phyloP scores from a whole-genome alignment of 768 basidiomycete genomes.

The Botryobasidium botryosum region DNA sequence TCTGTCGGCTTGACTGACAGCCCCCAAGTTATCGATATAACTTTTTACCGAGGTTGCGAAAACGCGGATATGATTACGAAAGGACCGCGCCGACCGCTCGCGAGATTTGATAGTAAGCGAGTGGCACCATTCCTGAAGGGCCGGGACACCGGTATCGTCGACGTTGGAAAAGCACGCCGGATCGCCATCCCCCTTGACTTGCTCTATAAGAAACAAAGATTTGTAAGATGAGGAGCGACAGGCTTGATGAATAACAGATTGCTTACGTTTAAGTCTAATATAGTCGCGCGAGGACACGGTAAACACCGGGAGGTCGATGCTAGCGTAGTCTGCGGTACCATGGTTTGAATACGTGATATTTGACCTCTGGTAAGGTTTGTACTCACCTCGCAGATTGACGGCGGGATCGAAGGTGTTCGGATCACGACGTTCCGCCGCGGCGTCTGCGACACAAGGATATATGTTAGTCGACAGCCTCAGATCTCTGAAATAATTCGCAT shows the following conservation, averaged over 20 bases:
- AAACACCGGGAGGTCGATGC: conserved; percentile 45
- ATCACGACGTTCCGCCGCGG: conserved; percentile 38
- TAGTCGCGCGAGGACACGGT: conserved; percentile 46
- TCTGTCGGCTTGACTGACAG: conserved; percentile 22
- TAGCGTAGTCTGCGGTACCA: conserved; percentile 32
- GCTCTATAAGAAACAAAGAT: conserved; percentile 22
- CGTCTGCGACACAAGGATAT: conserved; percentile 22
- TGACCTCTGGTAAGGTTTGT: background rate
- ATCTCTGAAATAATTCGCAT: background rate
- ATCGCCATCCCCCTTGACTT: conserved; percentile 43
- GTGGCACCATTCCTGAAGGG: conserved; percentile 41
- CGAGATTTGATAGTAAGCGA: conserved; percentile 36
- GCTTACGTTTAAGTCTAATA: conserved; percentile 32
- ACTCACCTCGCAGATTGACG: conserved; percentile 31
- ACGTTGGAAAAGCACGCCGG: conserved; percentile 36
- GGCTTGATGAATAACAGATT: background rate
- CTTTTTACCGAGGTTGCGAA: conserved; percentile 32
- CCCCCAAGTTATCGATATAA: conserved; percentile 34
- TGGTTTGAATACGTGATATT: background rate
- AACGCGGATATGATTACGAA: conserved; percentile 31
- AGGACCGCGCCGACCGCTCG: conserved; percentile 27
- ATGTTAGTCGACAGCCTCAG: conserved; percentile 4
- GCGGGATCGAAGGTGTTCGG: conserved; percentile 40
- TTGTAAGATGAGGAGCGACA: background rate
- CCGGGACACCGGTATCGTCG: conserved; percentile 40